Base-by-base conservation (phyloP, 2,329 filamentous ascomycete genomes). In the Penicillium sp. region DNA sequence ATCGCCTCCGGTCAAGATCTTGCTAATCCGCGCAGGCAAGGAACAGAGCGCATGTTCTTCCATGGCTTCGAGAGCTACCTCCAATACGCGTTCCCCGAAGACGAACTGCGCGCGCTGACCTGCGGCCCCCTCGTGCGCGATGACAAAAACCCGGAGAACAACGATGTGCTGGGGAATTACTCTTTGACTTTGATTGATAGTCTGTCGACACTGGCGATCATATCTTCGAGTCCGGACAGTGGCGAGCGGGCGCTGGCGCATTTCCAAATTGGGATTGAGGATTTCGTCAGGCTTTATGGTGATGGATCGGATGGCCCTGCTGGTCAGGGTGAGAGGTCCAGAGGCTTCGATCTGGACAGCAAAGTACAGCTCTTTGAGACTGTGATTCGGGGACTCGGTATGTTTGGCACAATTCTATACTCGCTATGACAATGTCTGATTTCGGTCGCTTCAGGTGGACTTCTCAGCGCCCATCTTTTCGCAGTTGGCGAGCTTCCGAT, bases 331-430 rank as follows among this genome's bases (percentile, higher is more conserved):
- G 79, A 83, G 54, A 82, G 91, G 60, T 86, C 87, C 3, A 83
- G 86, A 51, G 94, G 92, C 0, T 99, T 99, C 67, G 91, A 99
- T 72, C 79, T 96, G 39, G 93, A 99, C 74, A 96, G 92, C 77
- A 99, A 97, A 75, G 94, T 99, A 2, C 93, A 99, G 76, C 91
- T 99, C 38, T 99, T 99, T 68, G 94, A 99, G 78, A 97, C 93
- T 0, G 93, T 96, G 34, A 99, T 99, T 64, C 84, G 94, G 55
- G 94, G 93, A 14, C 84, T 77, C 51, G 74, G 74, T 76, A 67
- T 53, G 71, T 21, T 24, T 27, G 11, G 10, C 42, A 47, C 16
- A 7, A 8, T 22, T 52, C 22, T 2, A 14, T 4, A 11, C 6
- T 4, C 4, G 34, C 16, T 42, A 2, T 43, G 14, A 40, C 48